phyloP scores from a whole-genome alignment of 2,329 filamentous ascomycete genomes.

The Stagonosporopsis rhizophila region DNA sequence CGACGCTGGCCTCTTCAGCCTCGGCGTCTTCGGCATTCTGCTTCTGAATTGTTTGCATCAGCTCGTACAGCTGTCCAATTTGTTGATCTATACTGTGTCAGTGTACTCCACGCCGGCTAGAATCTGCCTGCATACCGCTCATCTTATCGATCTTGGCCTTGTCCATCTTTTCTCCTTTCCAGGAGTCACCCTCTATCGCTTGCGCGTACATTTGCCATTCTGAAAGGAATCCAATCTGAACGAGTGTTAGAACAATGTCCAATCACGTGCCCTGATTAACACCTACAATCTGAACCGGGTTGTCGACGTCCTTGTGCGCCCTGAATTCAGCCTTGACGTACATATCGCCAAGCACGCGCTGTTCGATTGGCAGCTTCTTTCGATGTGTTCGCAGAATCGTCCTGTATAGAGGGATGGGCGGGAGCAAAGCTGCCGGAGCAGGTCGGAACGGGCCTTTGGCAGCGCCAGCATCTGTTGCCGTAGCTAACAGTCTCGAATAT shows the following conservation, averaged over 20 bases:
- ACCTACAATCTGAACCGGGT: slow-evolving; percentile 86
- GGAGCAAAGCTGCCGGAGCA: slow-evolving; percentile 73
- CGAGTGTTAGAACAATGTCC: slow-evolving; percentile 11
- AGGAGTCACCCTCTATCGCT: slow-evolving; percentile 83
- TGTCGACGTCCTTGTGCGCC: slow-evolving; percentile 82
- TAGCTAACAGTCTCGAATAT: slow-evolving; percentile 40
- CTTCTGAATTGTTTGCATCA: slow-evolving; percentile 81
- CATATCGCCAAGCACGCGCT: slow-evolving; percentile 84
- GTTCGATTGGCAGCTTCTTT: slow-evolving; percentile 74
- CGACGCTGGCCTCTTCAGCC: slow-evolving; percentile 24
- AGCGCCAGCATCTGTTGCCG: slow-evolving; percentile 45
- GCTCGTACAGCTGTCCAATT: slow-evolving; percentile 88
- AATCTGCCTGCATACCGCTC: slow-evolving; percentile 71
- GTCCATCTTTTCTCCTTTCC: slow-evolving; percentile 86
- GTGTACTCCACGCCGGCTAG: background rate
- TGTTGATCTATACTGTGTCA: slow-evolving; percentile 74
- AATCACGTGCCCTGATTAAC: background rate
- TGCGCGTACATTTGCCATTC: slow-evolving; percentile 98
- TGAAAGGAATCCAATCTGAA: slow-evolving; percentile 90
- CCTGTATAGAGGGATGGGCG: slow-evolving; percentile 88
- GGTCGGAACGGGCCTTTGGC: slow-evolving; percentile 44
- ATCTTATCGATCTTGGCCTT: slow-evolving; percentile 85
- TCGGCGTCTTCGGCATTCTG: slow-evolving; percentile 58
- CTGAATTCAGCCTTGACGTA: slow-evolving; percentile 95
- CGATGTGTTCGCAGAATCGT: slow-evolving; percentile 86